Conservation (phyloP, 352 stramenopile species). For the Phytopythium oedochilum region DNA sequence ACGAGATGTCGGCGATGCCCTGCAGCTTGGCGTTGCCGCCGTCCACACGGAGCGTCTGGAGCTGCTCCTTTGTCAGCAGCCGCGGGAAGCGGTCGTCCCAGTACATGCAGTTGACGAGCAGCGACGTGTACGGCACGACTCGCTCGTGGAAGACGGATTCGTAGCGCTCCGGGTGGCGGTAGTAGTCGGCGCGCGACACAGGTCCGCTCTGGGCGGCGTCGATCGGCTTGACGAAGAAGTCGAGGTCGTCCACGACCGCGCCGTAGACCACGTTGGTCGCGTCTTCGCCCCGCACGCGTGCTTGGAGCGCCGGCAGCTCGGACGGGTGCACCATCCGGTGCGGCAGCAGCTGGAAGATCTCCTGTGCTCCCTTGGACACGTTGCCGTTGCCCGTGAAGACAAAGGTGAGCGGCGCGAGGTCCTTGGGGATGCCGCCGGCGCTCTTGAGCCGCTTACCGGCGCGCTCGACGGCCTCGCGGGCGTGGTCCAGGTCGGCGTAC, state of each 20-base stretch:
- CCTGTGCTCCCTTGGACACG: constrained; percentile 91
- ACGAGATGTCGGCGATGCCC: constrained; percentile 94
- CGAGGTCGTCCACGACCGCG: constrained; percentile 63
- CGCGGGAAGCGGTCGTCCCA: constrained; percentile 94
- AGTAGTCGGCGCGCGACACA: constrained; percentile 80
- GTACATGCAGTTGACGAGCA: constrained; percentile 96
- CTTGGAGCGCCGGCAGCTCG: constrained; percentile 74
- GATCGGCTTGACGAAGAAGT: constrained; percentile 64
- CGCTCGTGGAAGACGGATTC: constrained; percentile 88
- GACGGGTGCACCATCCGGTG: constrained; percentile 91
- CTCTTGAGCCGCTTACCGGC: constrained; percentile 80
- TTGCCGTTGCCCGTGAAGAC: constrained; percentile 94
- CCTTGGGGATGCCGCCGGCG: constrained; percentile 64
- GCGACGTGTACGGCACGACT: constrained; percentile 87
- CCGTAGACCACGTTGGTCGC: constrained; percentile 71
- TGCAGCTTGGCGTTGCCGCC: constrained; percentile 81
- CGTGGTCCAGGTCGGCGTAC: constrained; percentile 89
- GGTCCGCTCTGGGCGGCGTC: constrained; percentile 14
- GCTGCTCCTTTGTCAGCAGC: constrained; percentile 90
- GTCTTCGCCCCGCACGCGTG: constrained; percentile 13
- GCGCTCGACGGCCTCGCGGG: constrained; percentile 75
- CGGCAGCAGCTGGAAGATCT: constrained; percentile 93
- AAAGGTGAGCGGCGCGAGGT: constrained; percentile 86
- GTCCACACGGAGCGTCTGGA: constrained; percentile 54
- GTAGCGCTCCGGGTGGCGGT: constrained; percentile 88